Evolutionary conservation across 148 eudicot species (phyloP), one percentile per base, ranked within the genome.

Genomic region (Vaccinium myrtillus): DNA sequence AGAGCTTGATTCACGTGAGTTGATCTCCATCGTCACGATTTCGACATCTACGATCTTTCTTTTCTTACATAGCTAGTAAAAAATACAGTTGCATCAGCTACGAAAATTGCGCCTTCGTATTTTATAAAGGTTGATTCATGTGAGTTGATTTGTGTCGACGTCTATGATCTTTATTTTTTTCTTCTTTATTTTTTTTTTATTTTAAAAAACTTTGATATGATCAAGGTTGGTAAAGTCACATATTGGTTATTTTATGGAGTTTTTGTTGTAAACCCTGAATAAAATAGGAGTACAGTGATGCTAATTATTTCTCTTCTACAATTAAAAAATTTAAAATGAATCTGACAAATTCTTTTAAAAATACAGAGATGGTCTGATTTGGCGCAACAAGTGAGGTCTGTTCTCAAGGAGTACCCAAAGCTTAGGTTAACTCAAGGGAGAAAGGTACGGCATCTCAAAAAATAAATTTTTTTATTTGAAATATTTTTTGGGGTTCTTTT

Each of bases 361-460:
- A 58, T 73, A 67, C 91, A 96, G 99, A 90, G 89, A 88, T 96
- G 98, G 98, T 81, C 65, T 85, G 98, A 95, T 77, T 83, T 96
- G 32, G 97, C 98, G 7, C 83, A 87, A 30, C 88, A 88, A 87
- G 98, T 96, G 23, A 88, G 87, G 84, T 89, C 92, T 58, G 98
- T 96, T 80, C 82, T 95, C 4, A 91, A 92, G 86, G 92, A 90
- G 9, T 95, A 92, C 87, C 98, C 97, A n/a, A 85, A 91, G 89
- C 98, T 96, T 81, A 88, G 91, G 25, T 86, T 96, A 77, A 91
- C 91, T 15, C 97, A 92, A 87, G 99, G 99, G 80, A 90, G 99
- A 80, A 96, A 91, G 97, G 98, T 94, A 46, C 54, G 81, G 71
- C 69, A 76, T 30, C 78, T 54, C 83, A 55, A 59, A 19, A 82